Evolutionary conservation across 1,139 yeast species (phyloP), one percentile per base, ranked within the genome.

Genomic region (Yamadazyma sp.): DNA sequence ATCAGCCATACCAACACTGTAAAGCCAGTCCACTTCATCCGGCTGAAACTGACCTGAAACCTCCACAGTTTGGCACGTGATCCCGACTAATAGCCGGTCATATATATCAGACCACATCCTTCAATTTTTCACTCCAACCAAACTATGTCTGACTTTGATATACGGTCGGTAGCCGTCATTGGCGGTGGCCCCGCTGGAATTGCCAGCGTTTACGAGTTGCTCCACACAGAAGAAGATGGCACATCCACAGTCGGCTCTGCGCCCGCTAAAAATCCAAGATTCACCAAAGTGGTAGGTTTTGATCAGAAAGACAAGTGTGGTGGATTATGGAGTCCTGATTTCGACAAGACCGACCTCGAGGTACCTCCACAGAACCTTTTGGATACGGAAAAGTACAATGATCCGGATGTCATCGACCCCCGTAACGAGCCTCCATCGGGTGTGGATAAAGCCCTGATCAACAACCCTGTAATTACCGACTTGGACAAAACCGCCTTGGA

Each of bases 101-200:
- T n/a, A n/a, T n/a, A n/a, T n/a, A n/a, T n/a, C n/a, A n/a, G n/a
- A n/a, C n/a, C 22, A 6, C 22, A 6, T 9, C 11, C 5, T 24
- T 11, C 5, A 7, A 24, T 11, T 24, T 24, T 24, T 9, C 5
- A 7, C 11, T n/a, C 5, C n/a, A 11, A n/a, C 16, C 16, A 11
- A 12, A 15, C 10, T 15, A 39, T 39, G 42, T 26, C 33, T 17
- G 17, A 30, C 6, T 35, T 42, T 12, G 34, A 49, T 35, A 59
- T 62, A 33, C 42, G 60, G 17, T 50, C 55, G 4, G 57, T 66
- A 33, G 72, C 63, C 2, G 59, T 66, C 8, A 55, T 66, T 17
- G 72, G 72, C 1, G 66, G 62, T 16, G 72, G 72, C 6, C 72
- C 71, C 1, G 66, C 60, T 2, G 72, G 72, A 1, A 48, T 66